Percentiles rank a stretch among this genome's conserved stretches.
Evolutionary conservation across 2,329 filamentous ascomycete genomes (phyloP).

Genomic region (Fusarium paranaense): DNA sequence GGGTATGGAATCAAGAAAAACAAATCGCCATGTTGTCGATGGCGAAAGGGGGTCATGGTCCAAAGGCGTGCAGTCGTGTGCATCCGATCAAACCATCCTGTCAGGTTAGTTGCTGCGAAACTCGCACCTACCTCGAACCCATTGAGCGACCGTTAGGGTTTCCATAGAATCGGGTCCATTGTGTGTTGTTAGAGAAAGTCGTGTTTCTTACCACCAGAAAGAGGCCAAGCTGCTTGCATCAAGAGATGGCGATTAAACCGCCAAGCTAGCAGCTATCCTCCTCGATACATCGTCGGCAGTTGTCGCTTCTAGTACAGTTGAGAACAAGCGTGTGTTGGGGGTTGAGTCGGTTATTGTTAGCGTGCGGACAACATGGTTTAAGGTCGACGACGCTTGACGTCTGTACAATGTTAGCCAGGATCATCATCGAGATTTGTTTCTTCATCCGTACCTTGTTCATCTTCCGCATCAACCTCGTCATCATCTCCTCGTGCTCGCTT

Average conservation of each 20-base stretch:
- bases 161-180: neutral
- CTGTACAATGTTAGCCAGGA: slow-evolving; percentile 50
- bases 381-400: slow-evolving; percentile 65
- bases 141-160: neutral
- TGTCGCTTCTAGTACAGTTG: slow-evolving; percentile 16
- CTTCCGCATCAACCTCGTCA: slow-evolving; percentile 47
- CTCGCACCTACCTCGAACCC: slow-evolving; percentile 30
- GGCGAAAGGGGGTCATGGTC: neutral
- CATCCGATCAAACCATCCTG: slow-evolving; percentile 27
- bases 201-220: slow-evolving; percentile 42
- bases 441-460: slow-evolving; percentile 46
- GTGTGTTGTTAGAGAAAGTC: slow-evolving; percentile 9
- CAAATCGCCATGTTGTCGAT: slow-evolving; percentile 15
- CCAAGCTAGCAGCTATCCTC: neutral
- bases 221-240: slow-evolving; percentile 9
- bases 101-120: slow-evolving; percentile 28
- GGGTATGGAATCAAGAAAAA: slow-evolving; percentile 13
- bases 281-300: slow-evolving; percentile 14
- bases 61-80: slow-evolving; percentile 3
- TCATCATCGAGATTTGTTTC: neutral
- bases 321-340: slow-evolving; percentile 9
- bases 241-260: slow-evolving; percentile 1
- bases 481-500: slow-evolving; percentile 46
- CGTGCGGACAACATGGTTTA: slow-evolving; percentile 31
- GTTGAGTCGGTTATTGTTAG: slow-evolving; percentile 32